phyloP scores from a whole-genome alignment of 2,329 filamentous ascomycete species.

The Xylaria multiplex region DNA sequence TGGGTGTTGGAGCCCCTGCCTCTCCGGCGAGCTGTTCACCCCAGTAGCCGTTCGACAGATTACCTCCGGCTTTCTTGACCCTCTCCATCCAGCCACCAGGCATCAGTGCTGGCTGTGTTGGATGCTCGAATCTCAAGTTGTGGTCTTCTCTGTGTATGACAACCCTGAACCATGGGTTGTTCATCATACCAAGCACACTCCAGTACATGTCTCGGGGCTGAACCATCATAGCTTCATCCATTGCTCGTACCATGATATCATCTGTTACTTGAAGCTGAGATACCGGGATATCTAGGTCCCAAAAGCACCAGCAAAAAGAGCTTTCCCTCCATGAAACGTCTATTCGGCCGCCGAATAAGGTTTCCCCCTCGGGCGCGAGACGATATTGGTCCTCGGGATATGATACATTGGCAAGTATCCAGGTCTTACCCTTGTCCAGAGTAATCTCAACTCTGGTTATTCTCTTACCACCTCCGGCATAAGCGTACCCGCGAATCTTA shows the following conservation, averaged over 20 bases:
- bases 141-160: constrained; percentile 75
- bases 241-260: constrained; percentile 83
- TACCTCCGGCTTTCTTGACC: constrained; percentile 83
- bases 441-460: constrained; percentile 86
- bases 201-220: constrained; percentile 96
- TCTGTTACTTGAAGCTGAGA: constrained; percentile 69
- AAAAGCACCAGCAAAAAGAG: constrained; percentile 93
- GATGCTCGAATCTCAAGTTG: constrained; percentile 82
- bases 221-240: constrained; percentile 89
- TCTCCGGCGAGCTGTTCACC: constrained; percentile 74
- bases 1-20: constrained; percentile 53
- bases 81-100: constrained; percentile 93
- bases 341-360: constrained; percentile 78
- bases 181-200: constrained; percentile 97
- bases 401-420: constrained; percentile 78
- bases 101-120: constrained; percentile 80
- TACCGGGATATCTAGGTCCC: constrained; percentile 76
- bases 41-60: constrained; percentile 85
- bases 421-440: constrained; percentile 82
- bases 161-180: constrained; percentile 92
- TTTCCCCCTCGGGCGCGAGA: constrained; percentile 63
- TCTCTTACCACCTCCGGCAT: constrained; percentile 85
- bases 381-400: constrained; percentile 91
- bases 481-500: constrained; percentile 82
- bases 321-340: constrained; percentile 86